Base-by-base conservation (phyloP, 345 rosid species). In the Trapa bicornis region DNA sequence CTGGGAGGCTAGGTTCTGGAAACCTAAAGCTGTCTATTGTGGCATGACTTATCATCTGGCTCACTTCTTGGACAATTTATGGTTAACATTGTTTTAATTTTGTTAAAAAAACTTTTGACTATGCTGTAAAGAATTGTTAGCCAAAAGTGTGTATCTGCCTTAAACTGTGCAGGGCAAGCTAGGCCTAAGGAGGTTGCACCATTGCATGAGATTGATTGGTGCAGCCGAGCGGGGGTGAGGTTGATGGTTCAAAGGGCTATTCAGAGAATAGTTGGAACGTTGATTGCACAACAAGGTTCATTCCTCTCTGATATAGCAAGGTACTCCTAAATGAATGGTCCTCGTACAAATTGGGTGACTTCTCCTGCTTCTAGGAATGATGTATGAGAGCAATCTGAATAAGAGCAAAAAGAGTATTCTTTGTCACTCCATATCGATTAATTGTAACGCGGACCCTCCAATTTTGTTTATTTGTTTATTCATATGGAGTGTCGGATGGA, bases 191-290 rank as follows among this genome's bases (percentile, higher is more conserved):
- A 89, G 99, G 75, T 75, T 91, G 90, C 98, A 93, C 83, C 98
- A 93, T 71, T 93, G 95, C 78, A 86, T 91, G 99, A 88, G 99
- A 84, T 77, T 89, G 77, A 77, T 94, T 43, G 99, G 99, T 67
- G 91, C 95, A 56, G 95, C 99, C 29, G 99, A 94, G 85, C 96
- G 99, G 97, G 97, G 72, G 89, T 94, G 96, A 81, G 86, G 83
- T 42, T 94, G 80, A 91, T 87, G 97, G 91, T 82, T 74, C 80
- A 79, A 76, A 87, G 95, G 77, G 96, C 99, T 65, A 86, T 91
- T 39, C 79, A 68, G 42, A 88, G 76, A 82, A 76, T 89, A 16
- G 88, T 94, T 62, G 97, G 99, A 67, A 87, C 81, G 82, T 77
- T 82, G 67, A 91, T 94, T 73, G 92, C 97, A 39, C 82, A 94